Base-by-base conservation (phyloP, 257 asterid species). In the Lantana camara region DNA sequence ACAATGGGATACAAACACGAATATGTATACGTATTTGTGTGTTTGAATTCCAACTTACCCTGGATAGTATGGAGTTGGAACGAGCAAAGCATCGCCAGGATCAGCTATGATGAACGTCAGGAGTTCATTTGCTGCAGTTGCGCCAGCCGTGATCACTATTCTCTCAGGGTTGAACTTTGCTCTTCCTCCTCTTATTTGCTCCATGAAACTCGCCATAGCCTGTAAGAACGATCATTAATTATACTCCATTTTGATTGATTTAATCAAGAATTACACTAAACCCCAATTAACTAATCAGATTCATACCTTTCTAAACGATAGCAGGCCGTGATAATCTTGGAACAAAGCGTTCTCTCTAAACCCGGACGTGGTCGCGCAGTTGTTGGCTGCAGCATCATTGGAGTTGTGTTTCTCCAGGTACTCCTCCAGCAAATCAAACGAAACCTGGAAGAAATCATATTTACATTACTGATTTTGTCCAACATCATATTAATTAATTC, bases 201-300 rank as follows among this genome's bases (percentile, higher is more conserved):
- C 94, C 98, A 93, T 93, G 40, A 93, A 93, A 44, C 88, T 81
- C 20, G 96, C 96, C 96, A 90, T 87, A 66, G 96, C 96, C 96
- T 88, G 80, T 34, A 47, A 55, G 3, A 60, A 19, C 10, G 5
- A 41, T 41, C 13, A 41, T 12, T 13, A 44, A 44, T 35, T 35
- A 35, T 2, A 27, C 1, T 35, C 7, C 4, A 35, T 9, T 35
- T 35, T 35, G 4, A 27, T 27, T 2, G 7, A 4, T 35, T 35
- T 35, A 35, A 35, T 35, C 11, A 27, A 27, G 8, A 35, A 35
- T 4, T 35, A 7, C 4, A 35, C 1, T 3, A 35, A 7, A 3
- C 7, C 1, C 8, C 6, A 8, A 35, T 2, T 5, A 17, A 17
- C 29, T 10, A 20, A n/a, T n/a, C n/a, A n/a, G n/a, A n/a, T 24